Percentiles rank a stretch among this genome's conserved stretches.
Conservation (phyloP, 805 yeast genomes). For the Tetrapisispora namnaoensis region DNA sequence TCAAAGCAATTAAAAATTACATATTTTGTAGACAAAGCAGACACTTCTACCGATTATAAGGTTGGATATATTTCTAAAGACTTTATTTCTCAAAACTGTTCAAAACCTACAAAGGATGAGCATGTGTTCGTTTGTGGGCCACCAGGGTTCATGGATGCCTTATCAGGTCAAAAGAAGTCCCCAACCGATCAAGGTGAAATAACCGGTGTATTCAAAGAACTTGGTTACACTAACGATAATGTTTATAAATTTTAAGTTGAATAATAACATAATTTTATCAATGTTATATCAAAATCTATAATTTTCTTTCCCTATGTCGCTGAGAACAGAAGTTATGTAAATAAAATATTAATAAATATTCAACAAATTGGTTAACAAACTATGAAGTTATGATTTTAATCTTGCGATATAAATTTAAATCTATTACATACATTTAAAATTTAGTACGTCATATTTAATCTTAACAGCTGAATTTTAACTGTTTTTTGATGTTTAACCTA, state of each 20-base stretch:
- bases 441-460: too few species aligned
- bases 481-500: background rate
- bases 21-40: constrained; percentile 67
- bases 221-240: constrained; percentile 78
- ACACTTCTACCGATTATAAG: constrained; percentile 33
- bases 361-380: too few species aligned
- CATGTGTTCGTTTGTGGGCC: constrained; percentile 94
- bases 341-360: too few species aligned
- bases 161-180: constrained; percentile 77
- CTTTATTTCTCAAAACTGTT: constrained; percentile 48
- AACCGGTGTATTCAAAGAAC: constrained; percentile 74
- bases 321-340: too few species aligned
- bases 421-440: too few species aligned
- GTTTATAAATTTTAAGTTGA: constrained; percentile 73
- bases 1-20: constrained; percentile 70
- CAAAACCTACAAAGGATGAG: constrained; percentile 57
- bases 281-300: too few species aligned
- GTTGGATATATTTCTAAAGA: constrained; percentile 76
- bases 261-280: background rate
- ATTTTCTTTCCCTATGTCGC: too few species aligned
- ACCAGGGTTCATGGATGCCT: constrained; percentile 76
- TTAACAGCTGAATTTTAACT: too few species aligned
- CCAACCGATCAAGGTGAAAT: constrained; percentile 94
- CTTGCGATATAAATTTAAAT: too few species aligned
- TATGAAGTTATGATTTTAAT: too few species aligned